Percentiles rank a stretch among this genome's conserved stretches.
Conservation (phyloP, 768 basidiomycete genomes). For the Suillus lakei region DNA sequence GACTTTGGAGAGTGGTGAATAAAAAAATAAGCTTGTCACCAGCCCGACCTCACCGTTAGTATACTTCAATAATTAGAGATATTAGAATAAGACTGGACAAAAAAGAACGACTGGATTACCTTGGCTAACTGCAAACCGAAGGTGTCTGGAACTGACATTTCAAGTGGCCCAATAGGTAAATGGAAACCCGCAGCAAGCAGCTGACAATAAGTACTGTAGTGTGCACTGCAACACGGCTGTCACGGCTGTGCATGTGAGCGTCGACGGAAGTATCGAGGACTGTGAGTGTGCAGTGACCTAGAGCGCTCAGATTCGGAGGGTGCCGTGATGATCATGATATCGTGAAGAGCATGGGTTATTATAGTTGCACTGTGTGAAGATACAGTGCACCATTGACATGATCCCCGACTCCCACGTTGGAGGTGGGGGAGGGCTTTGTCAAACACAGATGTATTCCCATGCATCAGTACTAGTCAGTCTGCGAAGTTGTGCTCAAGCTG, state of each 20-base stretch:
- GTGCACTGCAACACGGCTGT: not conserved
- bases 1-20: not conserved
- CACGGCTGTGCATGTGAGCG: too few species aligned
- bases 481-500: too few species aligned
- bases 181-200: not conserved
- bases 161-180: not conserved
- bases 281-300: not conserved
- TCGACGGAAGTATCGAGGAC: not conserved
- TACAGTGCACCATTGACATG: too few species aligned
- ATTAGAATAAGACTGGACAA: not conserved
- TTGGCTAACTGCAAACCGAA: conserved; percentile 1
- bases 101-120: not conserved
- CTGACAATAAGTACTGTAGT: not conserved
- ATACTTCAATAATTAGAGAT: not conserved
- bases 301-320: not conserved
- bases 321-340: not conserved
- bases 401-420: too few species aligned
- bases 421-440: too few species aligned
- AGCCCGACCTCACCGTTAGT: not conserved
- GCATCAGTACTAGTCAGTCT: too few species aligned
- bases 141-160: not conserved
- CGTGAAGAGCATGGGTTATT: not conserved
- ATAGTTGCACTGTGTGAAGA: not conserved
- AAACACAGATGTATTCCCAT: too few species aligned
- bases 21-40: not conserved